A percentile compares a stretch with the other conserved stretches of the same genome.
These are phyloP conservation scores for Cladosporium austrohemisphaericum DNA, from an alignment of 2,329 filamentous ascomycete genomes.

Conservation along the genomic window DNA sequence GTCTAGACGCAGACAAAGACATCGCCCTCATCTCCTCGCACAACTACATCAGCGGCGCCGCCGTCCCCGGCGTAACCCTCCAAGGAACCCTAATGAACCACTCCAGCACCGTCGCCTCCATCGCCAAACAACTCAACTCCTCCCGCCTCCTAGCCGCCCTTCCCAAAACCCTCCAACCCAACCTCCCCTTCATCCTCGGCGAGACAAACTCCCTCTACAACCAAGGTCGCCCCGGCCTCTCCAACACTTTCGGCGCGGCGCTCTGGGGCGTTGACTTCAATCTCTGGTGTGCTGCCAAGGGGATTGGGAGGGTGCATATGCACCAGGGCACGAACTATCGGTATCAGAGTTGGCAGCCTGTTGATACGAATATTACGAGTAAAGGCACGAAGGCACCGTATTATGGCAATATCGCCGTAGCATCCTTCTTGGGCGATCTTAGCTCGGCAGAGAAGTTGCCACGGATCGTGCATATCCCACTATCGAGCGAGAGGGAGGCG, in stretches of 20 bases:
- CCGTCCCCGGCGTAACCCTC: slow-evolving; percentile 58
- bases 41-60: slow-evolving; percentile 62
- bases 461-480: slow-evolving; percentile 46
- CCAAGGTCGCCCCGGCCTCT: slow-evolving; percentile 58
- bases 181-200: slow-evolving; percentile 54
- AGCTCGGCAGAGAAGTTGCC: slow-evolving; percentile 29
- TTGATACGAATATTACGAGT: slow-evolving; percentile 47
- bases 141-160: slow-evolving; percentile 42
- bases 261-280: slow-evolving; percentile 64
- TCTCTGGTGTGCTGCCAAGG: slow-evolving; percentile 53
- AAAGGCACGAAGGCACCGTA: slow-evolving; percentile 61
- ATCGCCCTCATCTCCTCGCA: slow-evolving; percentile 56
- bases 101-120: slow-evolving; percentile 48
- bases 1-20: slow-evolving; percentile 47
- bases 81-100: slow-evolving; percentile 63
- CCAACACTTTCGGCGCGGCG: slow-evolving; percentile 62
- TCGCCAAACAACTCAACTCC: slow-evolving; percentile 49
- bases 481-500: slow-evolving; percentile 42
- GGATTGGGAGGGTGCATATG: slow-evolving; percentile 59
- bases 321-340: slow-evolving; percentile 62
- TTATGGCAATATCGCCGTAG: slow-evolving; percentile 59
- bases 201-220: slow-evolving; percentile 63
- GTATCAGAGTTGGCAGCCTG: slow-evolving; percentile 59
- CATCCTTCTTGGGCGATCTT: slow-evolving; percentile 51
- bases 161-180: slow-evolving; percentile 27